These are phyloP conservation scores for Malassezia caprae DNA, from an alignment of 1,284 basidiomycete species.

Conservation along the genomic window DNA sequence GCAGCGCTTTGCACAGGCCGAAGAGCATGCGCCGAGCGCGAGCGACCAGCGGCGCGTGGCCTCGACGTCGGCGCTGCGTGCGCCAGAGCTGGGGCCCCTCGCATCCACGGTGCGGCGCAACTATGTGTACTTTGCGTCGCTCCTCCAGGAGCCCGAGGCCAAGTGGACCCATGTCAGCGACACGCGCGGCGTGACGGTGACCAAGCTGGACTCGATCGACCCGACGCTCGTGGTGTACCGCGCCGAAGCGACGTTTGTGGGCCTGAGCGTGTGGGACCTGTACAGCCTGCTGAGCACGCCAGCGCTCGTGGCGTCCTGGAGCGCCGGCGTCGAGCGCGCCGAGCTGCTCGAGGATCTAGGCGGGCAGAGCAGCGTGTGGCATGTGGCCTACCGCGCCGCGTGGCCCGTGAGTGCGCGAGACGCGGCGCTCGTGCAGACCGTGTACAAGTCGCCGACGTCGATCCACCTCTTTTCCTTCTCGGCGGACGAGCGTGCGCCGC, in stretches of 20 bases:
- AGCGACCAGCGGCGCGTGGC: constrained; percentile 16
- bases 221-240: constrained; percentile 91
- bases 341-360: constrained; percentile 66
- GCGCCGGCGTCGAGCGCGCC: constrained; percentile 78
- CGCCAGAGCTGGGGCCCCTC: constrained; percentile 52
- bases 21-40: constrained; percentile 9
- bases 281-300: constrained; percentile 75
- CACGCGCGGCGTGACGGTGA: constrained; percentile 66
- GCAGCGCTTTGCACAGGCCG: not conserved
- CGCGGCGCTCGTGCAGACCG: constrained; percentile 78
- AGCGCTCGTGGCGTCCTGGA: constrained; percentile 74
- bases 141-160: constrained; percentile 92
- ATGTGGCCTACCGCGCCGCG: constrained; percentile 24
- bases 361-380: constrained; percentile 61
- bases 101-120: constrained; percentile 74
- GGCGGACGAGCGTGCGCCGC: constrained; percentile 73
- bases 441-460: constrained; percentile 84
- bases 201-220: constrained; percentile 89
- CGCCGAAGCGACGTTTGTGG: constrained; percentile 94
- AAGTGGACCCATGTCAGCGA: constrained; percentile 87
- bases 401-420: constrained; percentile 60
- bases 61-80: constrained; percentile 1
- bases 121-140: constrained; percentile 91
- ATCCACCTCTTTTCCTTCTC: constrained; percentile 95
- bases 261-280: constrained; percentile 91